Evolutionary conservation across 2,329 filamentous ascomycete species (phyloP), one percentile per base, ranked within the genome.

Genomic region (Hortaea sp.): DNA sequence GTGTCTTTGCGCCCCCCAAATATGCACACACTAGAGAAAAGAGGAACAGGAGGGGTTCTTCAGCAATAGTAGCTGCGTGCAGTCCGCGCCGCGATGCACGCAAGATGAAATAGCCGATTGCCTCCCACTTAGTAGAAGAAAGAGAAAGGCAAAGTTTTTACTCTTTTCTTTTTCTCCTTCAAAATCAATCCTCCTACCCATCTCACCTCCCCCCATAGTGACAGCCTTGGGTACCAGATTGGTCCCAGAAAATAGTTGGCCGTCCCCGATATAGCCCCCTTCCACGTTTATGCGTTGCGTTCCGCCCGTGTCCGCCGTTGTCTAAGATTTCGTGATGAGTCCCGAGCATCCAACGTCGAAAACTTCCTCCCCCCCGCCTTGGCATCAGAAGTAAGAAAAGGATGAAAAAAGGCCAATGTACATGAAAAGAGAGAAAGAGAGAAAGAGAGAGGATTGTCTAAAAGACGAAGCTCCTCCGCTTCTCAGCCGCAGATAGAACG

Each of bases 401-500:
- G 12, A 12, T 10, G 32, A 40, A 40, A 13, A 12, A 40, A 27
- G 7, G 20, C n/a, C 20, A 40, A 40, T 40, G 20, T 40, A 27
- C 38, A 40, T 35, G 20, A 20, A 20, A 12, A 10, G 20, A 9
- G 38, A 40, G n/a, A n/a, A n/a, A n/a, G n/a, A n/a, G 20, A 40
- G 38, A 9, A 40, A 9, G 10, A 20, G 38, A 9, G 13, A 9
- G 38, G 10, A 40, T 13, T 29, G 29, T 13, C 20, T 30, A 42
- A 61, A 76, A 77, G 62, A 78, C 67, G 49, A 76, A 72, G 67
- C 78, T 84, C 76, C 88, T 94, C 67, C 88, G 85, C 79, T 94
- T 95, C 73, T 94, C 88, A 52, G 82, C 83, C 63, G 82, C 84
- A 63, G 85, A 89, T 55, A 95, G 77, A 55, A 95, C 84, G 62